Base-by-base conservation (phyloP, 495 filamentous ascomycete species). In the Beverwykella pulmonaria region DNA sequence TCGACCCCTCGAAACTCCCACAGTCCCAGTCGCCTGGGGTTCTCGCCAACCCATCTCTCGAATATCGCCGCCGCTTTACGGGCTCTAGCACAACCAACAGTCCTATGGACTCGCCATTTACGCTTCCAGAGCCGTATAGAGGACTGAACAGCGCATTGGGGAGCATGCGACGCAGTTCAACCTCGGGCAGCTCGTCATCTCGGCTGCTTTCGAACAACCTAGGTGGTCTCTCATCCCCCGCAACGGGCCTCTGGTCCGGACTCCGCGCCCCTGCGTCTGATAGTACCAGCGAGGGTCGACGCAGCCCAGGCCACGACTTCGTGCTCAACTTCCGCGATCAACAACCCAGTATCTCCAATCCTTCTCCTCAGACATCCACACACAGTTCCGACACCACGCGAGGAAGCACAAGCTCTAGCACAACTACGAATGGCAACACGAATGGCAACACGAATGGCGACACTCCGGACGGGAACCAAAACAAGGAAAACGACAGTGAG, bases 281-380 rank as follows among this genome's bases (percentile, higher is more conserved):
- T 1, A 68, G 73, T 6, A 69, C 76, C 6, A 60, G 72, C 6
- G 71, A 61, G 10, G 53, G 52, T 1, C 17, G 55, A 29, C n/a
- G 44, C 20, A 70, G 69, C 29, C 72, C 70, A 71, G 41, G 81
- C 30, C 74, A 78, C 30, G 74, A 79, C 49, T 78, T 84, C 70
- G 62, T 82, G 8, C 65, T 81, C 5, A 81, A 82, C 62, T 82
- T 83, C 55, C 53, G 56, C 23, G 55, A 59, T 15, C 54, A 56
- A 30, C 50, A 68, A 53, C 47, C 54, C 17, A 44, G 15, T 4
- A 4, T 12, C 30, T 34, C 20, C 19, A 48, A 15, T 10, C 29
- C 14, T 47, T 10, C 46, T n/a, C 46, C 29, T 20, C 36, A 2
- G 17, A 26, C 26, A 14, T 50, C 39, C 36, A 19, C 62, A 7